Base-by-base conservation (phyloP, 2,329 filamentous ascomycete species). In the Phaeophleospora eucalypticola region DNA sequence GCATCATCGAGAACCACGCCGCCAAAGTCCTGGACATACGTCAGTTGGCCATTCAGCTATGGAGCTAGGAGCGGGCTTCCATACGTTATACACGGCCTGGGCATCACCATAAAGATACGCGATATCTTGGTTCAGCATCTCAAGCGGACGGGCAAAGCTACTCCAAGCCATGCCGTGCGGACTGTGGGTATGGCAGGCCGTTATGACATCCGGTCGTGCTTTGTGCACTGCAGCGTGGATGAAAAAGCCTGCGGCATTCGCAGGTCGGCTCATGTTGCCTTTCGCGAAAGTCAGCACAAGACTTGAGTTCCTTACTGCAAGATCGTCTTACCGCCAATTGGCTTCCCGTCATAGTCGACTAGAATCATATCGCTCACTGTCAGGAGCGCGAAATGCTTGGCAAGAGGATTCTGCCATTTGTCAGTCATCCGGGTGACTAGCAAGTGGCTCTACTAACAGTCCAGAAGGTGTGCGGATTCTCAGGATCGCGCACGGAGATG, bases 161-260 rank as follows among this genome's bases (percentile, higher is more conserved):
- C 76, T 79, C 81, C 82, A 87, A 0, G 83, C 82, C 36, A 82
- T 79, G 1, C 84, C 84, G 10, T 77, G 74, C 36, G 72, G 72
- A 14, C 77, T 79, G 62, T 87, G 84, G 2, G 80, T 78, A 59
- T 88, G 84, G 63, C 81, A 85, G 29, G 82, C 78, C 15, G 84
- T 81, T 56, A 81, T 86, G 81, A 84, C 78, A 60, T 85, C 76
- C 3, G 77, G 77, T 27, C 83, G 71, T 3, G 80, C 80, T 65
- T 81, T 82, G 68, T 87, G 83, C 7, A 87, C 70, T 20, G 81
- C 82, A 6, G 75, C 76, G 66, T 87, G 84, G 56, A 88, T 87
- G 49, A 80, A 68, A 61, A 83, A 86, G 10, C 83, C 84, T 0
- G 83, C 81, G 3, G 78, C 76, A 62, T 87, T 87, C 38, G 76